Base-by-base conservation (phyloP, 768 basidiomycete genomes). In the Xanthoconium purpureum region DNA sequence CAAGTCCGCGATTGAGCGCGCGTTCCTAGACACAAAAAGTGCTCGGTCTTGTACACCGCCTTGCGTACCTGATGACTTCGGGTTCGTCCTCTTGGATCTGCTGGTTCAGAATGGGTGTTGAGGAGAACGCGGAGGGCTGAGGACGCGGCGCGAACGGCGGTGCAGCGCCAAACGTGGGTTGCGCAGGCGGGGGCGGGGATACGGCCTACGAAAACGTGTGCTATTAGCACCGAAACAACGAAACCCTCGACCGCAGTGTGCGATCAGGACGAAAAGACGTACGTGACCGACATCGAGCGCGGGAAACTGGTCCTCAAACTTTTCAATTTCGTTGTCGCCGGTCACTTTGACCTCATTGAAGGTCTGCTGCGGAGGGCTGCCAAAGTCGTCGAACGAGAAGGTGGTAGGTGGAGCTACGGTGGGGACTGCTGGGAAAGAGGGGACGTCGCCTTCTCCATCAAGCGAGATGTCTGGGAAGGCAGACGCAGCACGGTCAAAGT, bases 391-490 rank as follows among this genome's bases (percentile, higher is more conserved):
- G 56, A 89, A 84, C 8, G 83, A 83, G 73, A 90, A 90, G 13
- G 80, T 74, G 30, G 75, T 73, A 59, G 74, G 55, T 55, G 70
- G 55, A 52, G 67, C 63, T 14, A 64, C 65, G 29, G 68, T 64
- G 5, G 75, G 61, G 35, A 69, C 63, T 12, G 73, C 51, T 5
- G 72, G 64, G 17, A 77, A 65, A 15, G 79, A 67, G 43, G 82
- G 78, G 28, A 89, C 65, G 66, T 87, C 85, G 60, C 75, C 78
- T 18, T 75, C 73, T 37, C 83, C 88, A 58, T 91, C 89, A 48
- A 90, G 77, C 20, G 85, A 85, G 61, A 94, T 90, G 66, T 91
- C 91, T 35, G 91, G 91, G 71, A 93, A 94, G 14, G 87, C 87
- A 56, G 87, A 84, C 32, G 87, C 86, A n/a, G 88, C 88, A 48